Evolutionary conservation across 768 basidiomycete species (phyloP).

Genomic region (Boletus sp.): DNA sequence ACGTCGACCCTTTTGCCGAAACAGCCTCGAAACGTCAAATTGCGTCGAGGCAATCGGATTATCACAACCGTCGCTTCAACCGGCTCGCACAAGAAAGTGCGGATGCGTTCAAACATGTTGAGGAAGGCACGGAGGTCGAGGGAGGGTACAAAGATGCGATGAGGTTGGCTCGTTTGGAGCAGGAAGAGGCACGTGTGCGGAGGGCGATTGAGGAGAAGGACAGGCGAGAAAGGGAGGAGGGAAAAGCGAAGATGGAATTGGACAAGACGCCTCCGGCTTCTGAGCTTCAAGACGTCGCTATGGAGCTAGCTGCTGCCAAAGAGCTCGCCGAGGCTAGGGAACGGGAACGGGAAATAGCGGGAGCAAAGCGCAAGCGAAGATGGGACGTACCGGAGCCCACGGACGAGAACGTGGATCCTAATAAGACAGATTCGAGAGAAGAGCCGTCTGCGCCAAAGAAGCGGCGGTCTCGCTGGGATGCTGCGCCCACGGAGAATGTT

Average conservation of each 20-base stretch:
- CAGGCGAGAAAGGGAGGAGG: conserved; percentile 67
- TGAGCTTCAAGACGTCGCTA: conserved; percentile 69
- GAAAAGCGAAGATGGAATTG: conserved; percentile 76
- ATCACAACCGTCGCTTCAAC: conserved; percentile 88
- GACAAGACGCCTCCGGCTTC: conserved; percentile 89
- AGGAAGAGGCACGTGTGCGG: conserved; percentile 84
- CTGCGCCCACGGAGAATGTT: conserved; percentile 70
- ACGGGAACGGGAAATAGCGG: conserved; percentile 38
- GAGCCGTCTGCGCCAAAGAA: conserved; percentile 82
- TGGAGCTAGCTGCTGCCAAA: conserved; percentile 55
- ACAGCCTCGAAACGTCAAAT: conserved; percentile 93
- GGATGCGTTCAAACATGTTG: conserved; percentile 68
- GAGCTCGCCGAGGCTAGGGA: conserved; percentile 38
- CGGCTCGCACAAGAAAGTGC: conserved; percentile 78
- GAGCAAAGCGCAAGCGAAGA: conserved; percentile 69
- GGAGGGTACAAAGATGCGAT: conserved; percentile 97
- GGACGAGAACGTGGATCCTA: conserved; percentile 66
- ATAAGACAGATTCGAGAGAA: conserved; percentile 62
- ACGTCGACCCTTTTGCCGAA: conserved; percentile 88
- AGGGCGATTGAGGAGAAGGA: conserved; percentile 88
- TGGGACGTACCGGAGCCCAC: conserved; percentile 70
- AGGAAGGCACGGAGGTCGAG: conserved; percentile 68
- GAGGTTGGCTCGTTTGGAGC: conserved; percentile 85
- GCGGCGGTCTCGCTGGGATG: conserved; percentile 95
- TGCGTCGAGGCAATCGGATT: conserved; percentile 89